Percentiles rank a stretch among this genome's conserved stretches.
Evolutionary conservation across 2,329 filamentous ascomycete species (phyloP).

Genomic region (Cercospora citrullina): DNA sequence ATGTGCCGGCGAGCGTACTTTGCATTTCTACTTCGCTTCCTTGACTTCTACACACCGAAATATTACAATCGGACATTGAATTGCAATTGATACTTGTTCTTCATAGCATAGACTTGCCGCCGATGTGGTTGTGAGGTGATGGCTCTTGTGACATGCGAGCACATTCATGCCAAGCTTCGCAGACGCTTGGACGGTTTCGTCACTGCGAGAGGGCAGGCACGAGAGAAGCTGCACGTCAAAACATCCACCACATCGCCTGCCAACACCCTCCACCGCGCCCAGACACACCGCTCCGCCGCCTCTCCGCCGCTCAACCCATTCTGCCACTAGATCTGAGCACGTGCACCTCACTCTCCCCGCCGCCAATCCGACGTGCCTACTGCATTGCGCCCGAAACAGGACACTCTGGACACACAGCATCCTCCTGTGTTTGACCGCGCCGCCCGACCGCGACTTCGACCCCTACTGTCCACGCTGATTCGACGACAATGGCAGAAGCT

Average conservation of each 20-base stretch:
- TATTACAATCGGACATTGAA: neutral
- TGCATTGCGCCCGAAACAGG: conserved; percentile 6
- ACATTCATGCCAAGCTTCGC: conserved; percentile 3
- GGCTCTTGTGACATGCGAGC: neutral
- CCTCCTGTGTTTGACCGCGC: conserved; percentile 13
- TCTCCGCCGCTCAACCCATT: neutral
- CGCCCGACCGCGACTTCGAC: conserved; percentile 5
- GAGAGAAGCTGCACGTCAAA: conserved; percentile 14
- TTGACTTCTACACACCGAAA: neutral
- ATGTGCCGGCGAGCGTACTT: neutral
- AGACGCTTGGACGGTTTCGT: conserved; percentile 4
- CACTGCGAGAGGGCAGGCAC: conserved; percentile 1
- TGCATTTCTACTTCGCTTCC: neutral
- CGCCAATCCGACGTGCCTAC: neutral
- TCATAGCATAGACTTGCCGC: neutral
- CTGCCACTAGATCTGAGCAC: neutral
- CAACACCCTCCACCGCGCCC: neutral
- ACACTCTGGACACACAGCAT: neutral
- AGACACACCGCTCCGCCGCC: neutral
- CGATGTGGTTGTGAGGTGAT: neutral
- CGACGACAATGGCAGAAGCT: conserved; percentile 33
- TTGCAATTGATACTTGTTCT: neutral
- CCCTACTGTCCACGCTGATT: conserved; percentile 15
- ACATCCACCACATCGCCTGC: neutral
- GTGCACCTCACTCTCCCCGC: neutral